Conservation (phyloP, 2,329 filamentous ascomycete genomes). For the Neoarthrinium moseri region DNA sequence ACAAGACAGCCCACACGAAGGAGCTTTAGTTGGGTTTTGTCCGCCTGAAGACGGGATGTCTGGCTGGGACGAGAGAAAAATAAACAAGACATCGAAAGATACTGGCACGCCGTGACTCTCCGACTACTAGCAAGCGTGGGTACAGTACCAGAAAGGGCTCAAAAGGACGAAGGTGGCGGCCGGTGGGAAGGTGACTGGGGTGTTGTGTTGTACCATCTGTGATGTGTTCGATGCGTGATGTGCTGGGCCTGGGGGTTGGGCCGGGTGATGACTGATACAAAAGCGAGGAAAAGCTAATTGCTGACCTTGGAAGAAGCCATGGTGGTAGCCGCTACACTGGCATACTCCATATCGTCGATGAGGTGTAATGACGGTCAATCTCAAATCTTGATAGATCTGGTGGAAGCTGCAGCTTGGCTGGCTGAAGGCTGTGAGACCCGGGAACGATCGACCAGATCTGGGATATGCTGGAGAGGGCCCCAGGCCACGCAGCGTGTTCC, state of each 20-base stretch:
- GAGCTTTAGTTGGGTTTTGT: neutral
- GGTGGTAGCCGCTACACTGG: neutral
- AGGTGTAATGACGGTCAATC: neutral
- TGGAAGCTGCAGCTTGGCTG: constrained; percentile 5
- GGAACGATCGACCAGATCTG: constrained; percentile 2
- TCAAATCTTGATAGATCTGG: constrained; percentile 8
- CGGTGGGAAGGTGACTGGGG: neutral
- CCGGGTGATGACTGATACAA: neutral
- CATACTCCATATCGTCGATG: neutral
- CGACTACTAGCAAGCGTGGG: neutral
- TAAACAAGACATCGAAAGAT: neutral
- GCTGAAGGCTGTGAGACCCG: neutral
- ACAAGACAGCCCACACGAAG: neutral
- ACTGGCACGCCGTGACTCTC: neutral
- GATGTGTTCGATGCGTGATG: neutral
- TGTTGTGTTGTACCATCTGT: too few relatives aligned
- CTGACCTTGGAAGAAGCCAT: constrained; percentile 9
- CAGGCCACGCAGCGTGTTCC: neutral
- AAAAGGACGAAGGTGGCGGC: neutral
- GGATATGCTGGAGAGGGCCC: neutral
- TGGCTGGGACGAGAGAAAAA: neutral
- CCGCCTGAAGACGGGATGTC: neutral
- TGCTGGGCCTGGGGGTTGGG: neutral
- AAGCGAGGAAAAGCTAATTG: constrained; percentile 9
- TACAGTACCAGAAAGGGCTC: neutral